Base-by-base conservation (phyloP, 768 basidiomycete genomes). In the Suillus weaverae region DNA sequence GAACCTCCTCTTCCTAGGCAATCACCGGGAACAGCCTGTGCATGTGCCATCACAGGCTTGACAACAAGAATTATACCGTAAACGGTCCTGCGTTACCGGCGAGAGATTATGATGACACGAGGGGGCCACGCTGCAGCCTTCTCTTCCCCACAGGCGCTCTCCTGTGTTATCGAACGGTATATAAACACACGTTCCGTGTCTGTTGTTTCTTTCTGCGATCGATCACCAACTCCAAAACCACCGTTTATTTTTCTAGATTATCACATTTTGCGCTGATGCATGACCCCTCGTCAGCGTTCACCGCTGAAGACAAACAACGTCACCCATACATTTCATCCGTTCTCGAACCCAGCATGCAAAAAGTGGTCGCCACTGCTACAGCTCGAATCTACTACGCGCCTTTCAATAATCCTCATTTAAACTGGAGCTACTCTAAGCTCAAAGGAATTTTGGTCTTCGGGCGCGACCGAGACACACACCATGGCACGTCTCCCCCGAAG, bases 321-420 rank as follows among this genome's bases (percentile, higher is more conserved):
- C 75, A 77, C 68, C 75, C 75, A 30, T 77, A 76, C 74, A 78
- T 71, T 71, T 77, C 65, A 71, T 79, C 78, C 62, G 74, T 78
- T 69, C 80, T 81, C 62, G 72, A 77, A 43, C 73, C 77, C 60
- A 74, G 70, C 63, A 72, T 77, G 43, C 83, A 84, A 69, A 77
- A 82, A 41, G 78, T 85, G 56, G 79, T 86, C 69, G 84, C 85
- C n/a, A 77, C 79, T 5, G 86, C 86, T 56, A 73, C 78, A 35
- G 87, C 84, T 46, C 83, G 86, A 68, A 80, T 89, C 38, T 89
- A 90, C 71, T 86, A 89, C 72, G 83, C 86, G 5, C 82, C 84
- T 39, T 82, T 87, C 69, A 77, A 71, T 66, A 78, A 70, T 62
- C 74, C 74, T 70, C 81, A 76, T 70, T 75, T 71, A 70, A 82